These are phyloP conservation scores for Trichoderma sp. DNA, from an alignment of 2,329 filamentous ascomycete species.

Conservation along the genomic window DNA sequence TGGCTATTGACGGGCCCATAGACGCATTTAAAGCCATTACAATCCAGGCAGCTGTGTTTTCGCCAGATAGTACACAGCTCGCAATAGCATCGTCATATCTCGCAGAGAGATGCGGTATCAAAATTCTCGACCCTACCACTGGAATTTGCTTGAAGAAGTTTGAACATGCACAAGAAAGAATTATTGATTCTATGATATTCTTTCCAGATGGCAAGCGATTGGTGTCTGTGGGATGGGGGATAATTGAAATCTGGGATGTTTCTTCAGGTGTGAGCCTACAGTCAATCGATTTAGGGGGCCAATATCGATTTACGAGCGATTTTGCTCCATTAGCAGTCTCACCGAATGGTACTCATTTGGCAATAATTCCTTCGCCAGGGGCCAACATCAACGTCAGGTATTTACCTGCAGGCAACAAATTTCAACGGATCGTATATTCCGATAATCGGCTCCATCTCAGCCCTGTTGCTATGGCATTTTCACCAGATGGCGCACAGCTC, in stretches of 20 bases:
- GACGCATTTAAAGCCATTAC: too few species aligned
- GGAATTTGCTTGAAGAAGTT: neutral
- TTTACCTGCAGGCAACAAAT: neutral
- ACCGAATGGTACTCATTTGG: neutral
- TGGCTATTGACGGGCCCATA: neutral
- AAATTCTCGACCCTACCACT: neutral
- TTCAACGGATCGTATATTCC: too few species aligned
- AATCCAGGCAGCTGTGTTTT: neutral
- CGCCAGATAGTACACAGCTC: neutral
- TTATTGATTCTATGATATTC: neutral
- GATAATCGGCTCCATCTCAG: accelerated
- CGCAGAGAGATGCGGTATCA: neutral
- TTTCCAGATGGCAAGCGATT: neutral
- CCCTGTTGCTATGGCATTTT: neutral
- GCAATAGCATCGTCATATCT: accelerated
- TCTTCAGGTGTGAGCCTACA: neutral
- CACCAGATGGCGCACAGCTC: neutral
- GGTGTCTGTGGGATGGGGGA: accelerated
- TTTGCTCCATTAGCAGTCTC: neutral
- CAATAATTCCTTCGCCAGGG: neutral
- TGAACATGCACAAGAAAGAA: accelerated
- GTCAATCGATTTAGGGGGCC: neutral
- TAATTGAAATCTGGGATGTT: neutral
- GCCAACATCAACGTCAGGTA: neutral
- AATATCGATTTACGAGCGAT: too few species aligned